These are phyloP conservation scores for Lactuca sativa DNA, from an alignment of 129 eudicot genomes.

Conservation along the genomic window DNA sequence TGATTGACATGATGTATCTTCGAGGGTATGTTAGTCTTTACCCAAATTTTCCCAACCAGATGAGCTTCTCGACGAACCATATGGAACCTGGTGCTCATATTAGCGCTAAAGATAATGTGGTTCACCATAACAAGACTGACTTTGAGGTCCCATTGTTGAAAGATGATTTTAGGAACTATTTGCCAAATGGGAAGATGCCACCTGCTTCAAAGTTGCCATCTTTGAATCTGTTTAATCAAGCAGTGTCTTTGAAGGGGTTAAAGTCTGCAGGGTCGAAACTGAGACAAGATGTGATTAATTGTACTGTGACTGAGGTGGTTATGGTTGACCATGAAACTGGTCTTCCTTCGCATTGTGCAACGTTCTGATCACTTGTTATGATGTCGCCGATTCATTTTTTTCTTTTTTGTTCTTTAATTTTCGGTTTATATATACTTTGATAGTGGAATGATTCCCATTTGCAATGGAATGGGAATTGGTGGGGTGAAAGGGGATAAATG, in stretches of 20 bases:
- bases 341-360: conserved; percentile 71
- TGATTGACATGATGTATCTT: conserved; percentile 94
- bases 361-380: conserved; percentile 39
- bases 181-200: conserved; percentile 90
- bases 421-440: conserved; percentile 10
- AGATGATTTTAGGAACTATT: conserved; percentile 61
- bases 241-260: conserved; percentile 77
- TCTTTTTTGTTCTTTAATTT: conserved; percentile 11
- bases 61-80: conserved; percentile 93
- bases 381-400: conserved; percentile 21
- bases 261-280: conserved; percentile 94
- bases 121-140: conserved; percentile 75
- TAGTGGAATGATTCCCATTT: conserved; percentile 30
- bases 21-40: conserved; percentile 88
- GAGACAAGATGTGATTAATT: conserved; percentile 80
- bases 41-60: conserved; percentile 88
- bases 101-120: conserved; percentile 79
- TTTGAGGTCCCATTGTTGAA: conserved; percentile 90
- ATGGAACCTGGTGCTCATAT: conserved; percentile 99
- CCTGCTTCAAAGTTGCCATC: conserved; percentile 87
- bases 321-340: conserved; percentile 76
- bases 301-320: conserved; percentile 61
- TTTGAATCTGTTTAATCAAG: conserved; percentile 77
- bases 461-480: conserved; percentile 27
- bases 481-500: conserved; percentile 17